phyloP scores from a whole-genome alignment of 2,329 filamentous ascomycete genomes.

The Gaeumannomyces tritici region DNA sequence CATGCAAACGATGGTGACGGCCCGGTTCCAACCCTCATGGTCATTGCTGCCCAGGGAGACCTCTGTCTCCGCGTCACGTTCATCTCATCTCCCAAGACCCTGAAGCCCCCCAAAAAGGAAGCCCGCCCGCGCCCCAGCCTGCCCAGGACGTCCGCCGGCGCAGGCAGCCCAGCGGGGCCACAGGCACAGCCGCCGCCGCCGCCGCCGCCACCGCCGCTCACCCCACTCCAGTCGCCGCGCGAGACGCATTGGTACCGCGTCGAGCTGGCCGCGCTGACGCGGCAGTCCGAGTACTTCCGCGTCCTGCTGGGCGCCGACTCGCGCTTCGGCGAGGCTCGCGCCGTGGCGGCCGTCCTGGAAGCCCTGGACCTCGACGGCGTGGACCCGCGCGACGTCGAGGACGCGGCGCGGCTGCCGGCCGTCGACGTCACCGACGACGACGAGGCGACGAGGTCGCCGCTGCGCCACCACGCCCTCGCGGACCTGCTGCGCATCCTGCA shows the following conservation, averaged over 20 bases:
- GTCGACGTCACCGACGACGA: conserved; percentile 60
- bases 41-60: conserved; percentile 50
- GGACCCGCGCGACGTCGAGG: conserved; percentile 33
- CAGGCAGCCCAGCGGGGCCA: not conserved
- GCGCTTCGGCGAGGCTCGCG: conserved; percentile 52
- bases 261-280: conserved; percentile 42
- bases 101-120: conserved; percentile 34
- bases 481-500: conserved; percentile 63
- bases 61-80: conserved; percentile 59
- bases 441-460: conserved; percentile 50
- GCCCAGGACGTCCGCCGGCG: not conserved
- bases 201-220: too few species aligned
- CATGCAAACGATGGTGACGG: not conserved
- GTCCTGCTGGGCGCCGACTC: conserved; percentile 50
- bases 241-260: conserved; percentile 48
- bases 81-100: conserved; percentile 42
- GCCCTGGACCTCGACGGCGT: conserved; percentile 36
- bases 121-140: conserved; percentile 17
- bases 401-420: conserved; percentile 42
- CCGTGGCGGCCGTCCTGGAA: conserved; percentile 40
- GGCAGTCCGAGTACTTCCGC: conserved; percentile 60
- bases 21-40: conserved; percentile 25
- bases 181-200: not conserved
- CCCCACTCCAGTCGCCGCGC: conserved; percentile 18
- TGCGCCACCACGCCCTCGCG: conserved; percentile 51